Conservation (phyloP, 352 stramenopile species). For the Globisporangium canariense region DNA sequence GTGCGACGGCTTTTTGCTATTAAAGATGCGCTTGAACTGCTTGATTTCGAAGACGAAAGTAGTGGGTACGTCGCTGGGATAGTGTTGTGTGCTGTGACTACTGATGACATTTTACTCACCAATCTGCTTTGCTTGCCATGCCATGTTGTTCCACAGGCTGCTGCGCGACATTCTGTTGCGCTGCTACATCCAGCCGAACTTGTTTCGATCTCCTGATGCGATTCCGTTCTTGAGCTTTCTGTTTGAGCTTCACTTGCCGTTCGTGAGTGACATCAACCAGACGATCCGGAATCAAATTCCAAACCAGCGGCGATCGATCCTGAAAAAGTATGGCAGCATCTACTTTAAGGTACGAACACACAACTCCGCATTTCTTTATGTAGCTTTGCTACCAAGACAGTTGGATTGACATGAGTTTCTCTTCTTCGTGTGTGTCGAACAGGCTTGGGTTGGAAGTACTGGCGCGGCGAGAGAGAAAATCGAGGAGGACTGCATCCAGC, state of each 20-base stretch:
- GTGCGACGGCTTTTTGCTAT: slow-evolving; percentile 74
- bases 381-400: not conserved
- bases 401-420: not conserved
- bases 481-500: slow-evolving; percentile 83
- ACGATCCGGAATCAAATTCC: slow-evolving; percentile 87
- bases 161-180: slow-evolving; percentile 82
- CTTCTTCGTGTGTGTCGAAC: not conserved
- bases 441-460: slow-evolving; percentile 62
- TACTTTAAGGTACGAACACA: slow-evolving; percentile 59
- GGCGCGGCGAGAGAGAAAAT: slow-evolving; percentile 56
- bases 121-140: not conserved
- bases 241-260: slow-evolving; percentile 83
- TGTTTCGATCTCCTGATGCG: slow-evolving; percentile 82
- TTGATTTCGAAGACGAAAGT: slow-evolving; percentile 84
- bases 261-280: slow-evolving; percentile 84
- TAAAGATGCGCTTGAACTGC: slow-evolving; percentile 68
- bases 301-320: slow-evolving; percentile 76
- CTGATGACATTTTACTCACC: slow-evolving; percentile 1
- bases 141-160: slow-evolving; percentile 22
- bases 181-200: slow-evolving; percentile 83
- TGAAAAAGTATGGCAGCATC: slow-evolving; percentile 76
- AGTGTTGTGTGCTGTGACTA: not conserved
- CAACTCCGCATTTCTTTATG: not conserved
- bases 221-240: slow-evolving; percentile 82
- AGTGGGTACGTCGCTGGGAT: slow-evolving; percentile 34